Evolutionary conservation across 441 rosid species (phyloP).

Genomic region (Gossypium gossypioides): DNA sequence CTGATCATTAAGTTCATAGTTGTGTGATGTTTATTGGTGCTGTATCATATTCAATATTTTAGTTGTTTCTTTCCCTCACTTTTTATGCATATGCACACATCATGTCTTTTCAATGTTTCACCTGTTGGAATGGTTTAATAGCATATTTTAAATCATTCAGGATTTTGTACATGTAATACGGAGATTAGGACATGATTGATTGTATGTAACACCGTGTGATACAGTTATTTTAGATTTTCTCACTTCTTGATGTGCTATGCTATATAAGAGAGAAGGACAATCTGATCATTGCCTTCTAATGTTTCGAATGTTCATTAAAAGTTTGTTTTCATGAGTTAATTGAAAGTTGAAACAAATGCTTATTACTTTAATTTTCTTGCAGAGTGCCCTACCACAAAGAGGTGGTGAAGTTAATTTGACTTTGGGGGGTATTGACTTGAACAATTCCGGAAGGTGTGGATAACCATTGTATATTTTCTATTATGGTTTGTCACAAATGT

Average conservation of each 20-base stretch:
- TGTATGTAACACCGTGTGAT: not conserved
- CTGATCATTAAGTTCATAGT: not conserved
- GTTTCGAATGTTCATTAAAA: not conserved
- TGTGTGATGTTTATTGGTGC: not conserved
- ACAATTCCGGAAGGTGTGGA: slow-evolving; percentile 88
- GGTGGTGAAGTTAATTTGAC: slow-evolving; percentile 94
- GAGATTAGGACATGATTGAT: not conserved
- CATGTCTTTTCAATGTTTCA: not conserved
- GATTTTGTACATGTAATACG: not conserved
- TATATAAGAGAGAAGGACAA: not conserved
- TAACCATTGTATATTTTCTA: slow-evolving; percentile 12
- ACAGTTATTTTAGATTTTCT: not conserved
- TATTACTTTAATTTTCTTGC: slow-evolving; percentile 16
- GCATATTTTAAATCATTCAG: not conserved
- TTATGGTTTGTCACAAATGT: slow-evolving; percentile 13
- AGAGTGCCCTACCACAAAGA: slow-evolving; percentile 83
- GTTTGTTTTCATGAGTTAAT: not conserved
- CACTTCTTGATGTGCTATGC: not conserved
- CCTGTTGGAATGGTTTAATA: not conserved
- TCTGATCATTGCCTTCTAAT: not conserved
- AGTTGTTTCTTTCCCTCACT: not conserved
- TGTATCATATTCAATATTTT: not conserved
- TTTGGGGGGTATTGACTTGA: slow-evolving; percentile 92
- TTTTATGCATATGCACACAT: not conserved
- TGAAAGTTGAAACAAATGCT: not conserved